Base-by-base conservation (phyloP, 768 basidiomycete genomes). In the Lactifluus piperatus region DNA sequence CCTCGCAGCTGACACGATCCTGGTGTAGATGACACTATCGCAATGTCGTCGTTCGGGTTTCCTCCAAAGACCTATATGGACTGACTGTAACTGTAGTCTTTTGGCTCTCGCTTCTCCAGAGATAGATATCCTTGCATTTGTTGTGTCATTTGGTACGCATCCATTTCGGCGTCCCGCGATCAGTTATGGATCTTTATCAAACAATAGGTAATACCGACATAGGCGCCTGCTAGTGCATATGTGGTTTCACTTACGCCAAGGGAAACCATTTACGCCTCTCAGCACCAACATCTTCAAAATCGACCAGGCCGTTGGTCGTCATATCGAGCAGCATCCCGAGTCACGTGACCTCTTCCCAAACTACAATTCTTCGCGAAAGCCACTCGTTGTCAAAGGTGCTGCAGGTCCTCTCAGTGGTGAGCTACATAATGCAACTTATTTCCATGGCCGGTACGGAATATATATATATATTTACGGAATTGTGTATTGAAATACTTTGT, bases 81-180 rank as follows among this genome's bases (percentile, higher is more conserved):
- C 30, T 51, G 18, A 52, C n/a, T 32, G n/a, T 16, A 29, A 29
- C 51, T 2, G 26, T 65, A 91, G 88, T 58, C 72, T 93, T 54
- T 73, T 91, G 11, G 91, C 91, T 0, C 74, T 93, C 24, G 79
- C 90, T 18, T 90, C 88, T 10, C 91, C 92, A 11, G 90, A 95
- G 68, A 71, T 95, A 1, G 80, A 91, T 51, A 85, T 95, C 14
- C 70, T 88, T 34, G 86, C 86, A 1, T 85, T 86, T 63, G 79
- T 88, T 36, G 75, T 88, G 32, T 83, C 86, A 2, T 94, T 86
- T 68, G 91, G 88, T 85, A 67, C 64, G 80, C 27, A 30, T 37
- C 34, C 18, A 20, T n/a, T 51, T 22, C 10, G n/a, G 10, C 39
- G 10, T 47, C 20, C 22, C n/a, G 29, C 9, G 44, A 34, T 26